These are phyloP conservation scores for Eutrema japonicum DNA, from an alignment of 345 rosid species.

Conservation along the genomic window DNA sequence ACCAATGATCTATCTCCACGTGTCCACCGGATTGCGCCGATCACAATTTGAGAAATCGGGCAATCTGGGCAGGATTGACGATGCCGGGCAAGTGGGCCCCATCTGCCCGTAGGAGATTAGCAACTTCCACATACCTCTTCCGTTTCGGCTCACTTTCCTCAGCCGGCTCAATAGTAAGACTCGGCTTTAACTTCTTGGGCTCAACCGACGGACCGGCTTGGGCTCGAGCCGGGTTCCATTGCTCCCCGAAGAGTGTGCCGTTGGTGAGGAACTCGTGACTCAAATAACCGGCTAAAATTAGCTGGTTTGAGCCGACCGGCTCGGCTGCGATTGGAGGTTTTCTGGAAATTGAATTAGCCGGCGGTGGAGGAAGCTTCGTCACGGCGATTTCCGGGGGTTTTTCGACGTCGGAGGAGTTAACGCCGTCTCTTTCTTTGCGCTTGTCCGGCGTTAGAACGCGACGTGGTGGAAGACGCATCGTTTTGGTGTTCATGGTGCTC, in stretches of 20 bases:
- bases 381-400: slow-evolving; percentile 38
- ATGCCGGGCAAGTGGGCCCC: slow-evolving; percentile 75
- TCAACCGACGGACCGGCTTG: slow-evolving; percentile 37
- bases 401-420: slow-evolving; percentile 28
- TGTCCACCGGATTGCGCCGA: slow-evolving; percentile 19
- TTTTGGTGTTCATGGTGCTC: slow-evolving; percentile 60
- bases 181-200: slow-evolving; percentile 44
- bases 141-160: slow-evolving; percentile 47
- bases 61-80: slow-evolving; percentile 85
- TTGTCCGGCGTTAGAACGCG: slow-evolving; percentile 69
- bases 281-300: slow-evolving; percentile 74
- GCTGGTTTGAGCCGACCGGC: slow-evolving; percentile 49
- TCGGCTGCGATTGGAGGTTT: slow-evolving; percentile 31
- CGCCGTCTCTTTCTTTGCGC: slow-evolving; percentile 56
- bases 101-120: slow-evolving; percentile 60
- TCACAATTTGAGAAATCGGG: slow-evolving; percentile 62
- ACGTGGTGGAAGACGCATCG: slow-evolving; percentile 92
- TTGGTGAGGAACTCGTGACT: slow-evolving; percentile 77
- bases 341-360: slow-evolving; percentile 5
- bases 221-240: slow-evolving; percentile 51
- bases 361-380: slow-evolving; percentile 22
- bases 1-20: slow-evolving; percentile 54
- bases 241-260: slow-evolving; percentile 79
- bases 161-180: slow-evolving; percentile 33
- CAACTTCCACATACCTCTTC: slow-evolving; percentile 67